Evolutionary conservation across 768 basidiomycete genomes (phyloP).

Genomic region (Auricularia heimuer): DNA sequence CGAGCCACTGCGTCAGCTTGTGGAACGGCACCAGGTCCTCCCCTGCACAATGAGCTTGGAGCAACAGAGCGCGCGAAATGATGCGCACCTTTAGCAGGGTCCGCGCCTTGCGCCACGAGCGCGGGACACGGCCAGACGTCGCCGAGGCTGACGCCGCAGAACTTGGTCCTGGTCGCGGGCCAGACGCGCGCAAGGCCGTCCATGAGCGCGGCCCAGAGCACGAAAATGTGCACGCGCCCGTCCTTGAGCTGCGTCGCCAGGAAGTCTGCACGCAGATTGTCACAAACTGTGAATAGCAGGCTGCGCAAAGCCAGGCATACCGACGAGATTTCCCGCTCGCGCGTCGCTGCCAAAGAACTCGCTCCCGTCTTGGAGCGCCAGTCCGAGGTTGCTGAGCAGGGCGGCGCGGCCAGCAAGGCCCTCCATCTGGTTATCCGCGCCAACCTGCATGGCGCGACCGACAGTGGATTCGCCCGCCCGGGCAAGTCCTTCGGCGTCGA

Average conservation of each 20-base stretch:
- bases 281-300: not conserved
- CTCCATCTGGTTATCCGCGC: slow-evolving; percentile 69
- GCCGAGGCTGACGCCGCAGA: slow-evolving; percentile 67
- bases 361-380: slow-evolving; percentile 55
- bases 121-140: slow-evolving; percentile 88
- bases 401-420: slow-evolving; percentile 80
- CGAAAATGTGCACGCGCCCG: slow-evolving; percentile 54
- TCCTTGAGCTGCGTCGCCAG: slow-evolving; percentile 45
- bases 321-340: slow-evolving; percentile 74
- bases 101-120: slow-evolving; percentile 25
- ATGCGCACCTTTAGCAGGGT: slow-evolving; percentile 10
- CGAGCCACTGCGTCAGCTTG: slow-evolving; percentile 90
- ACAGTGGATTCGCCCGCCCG: slow-evolving; percentile 50
- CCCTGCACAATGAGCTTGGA: slow-evolving; percentile 30
- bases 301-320: slow-evolving; percentile 29
- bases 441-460: slow-evolving; percentile 70
- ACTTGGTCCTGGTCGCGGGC: slow-evolving; percentile 62
- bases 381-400: slow-evolving; percentile 62
- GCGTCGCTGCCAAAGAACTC: slow-evolving; percentile 65
- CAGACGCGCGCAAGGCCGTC: slow-evolving; percentile 80
- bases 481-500: slow-evolving; percentile 70
- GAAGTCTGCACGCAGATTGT: slow-evolving; percentile 40
- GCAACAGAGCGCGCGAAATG: not conserved
- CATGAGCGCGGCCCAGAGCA: slow-evolving; percentile 76
- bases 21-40: slow-evolving; percentile 87